A percentile compares a stretch with the other conserved stretches of the same genome.
phyloP scores from a whole-genome alignment of 257 asterid species.

The Nicotiana undulata region DNA sequence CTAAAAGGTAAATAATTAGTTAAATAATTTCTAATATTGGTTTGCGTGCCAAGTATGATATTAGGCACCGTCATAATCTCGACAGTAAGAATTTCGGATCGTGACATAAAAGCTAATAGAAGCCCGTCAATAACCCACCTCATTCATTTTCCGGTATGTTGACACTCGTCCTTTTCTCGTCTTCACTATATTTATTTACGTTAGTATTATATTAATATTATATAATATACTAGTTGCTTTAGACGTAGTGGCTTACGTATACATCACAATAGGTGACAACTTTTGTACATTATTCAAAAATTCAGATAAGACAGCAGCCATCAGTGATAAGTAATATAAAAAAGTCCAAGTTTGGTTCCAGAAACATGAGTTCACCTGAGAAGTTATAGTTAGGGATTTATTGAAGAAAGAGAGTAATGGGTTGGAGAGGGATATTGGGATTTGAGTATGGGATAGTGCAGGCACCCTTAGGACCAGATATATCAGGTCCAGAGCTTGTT shows the following conservation, averaged over 20 bases:
- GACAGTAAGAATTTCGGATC: too few species aligned
- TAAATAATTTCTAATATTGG: too few species aligned
- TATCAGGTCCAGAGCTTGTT: constrained; percentile 75
- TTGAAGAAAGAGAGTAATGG: constrained; percentile 33
- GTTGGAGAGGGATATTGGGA: constrained; percentile 78
- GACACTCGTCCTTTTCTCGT: background rate
- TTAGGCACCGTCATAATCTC: too few species aligned
- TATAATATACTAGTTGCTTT: too few species aligned
- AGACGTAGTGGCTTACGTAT: constrained; percentile 6
- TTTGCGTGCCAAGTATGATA: too few species aligned
- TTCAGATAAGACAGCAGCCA: background rate
- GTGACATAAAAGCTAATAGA: too few species aligned
- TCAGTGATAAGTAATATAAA: background rate
- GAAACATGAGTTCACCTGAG: background rate
- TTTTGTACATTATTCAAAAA: background rate
- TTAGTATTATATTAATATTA: too few species aligned
- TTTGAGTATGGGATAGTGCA: constrained; percentile 83
- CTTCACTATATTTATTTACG: background rate
- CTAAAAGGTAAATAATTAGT: too few species aligned
- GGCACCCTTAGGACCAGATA: constrained; percentile 88
- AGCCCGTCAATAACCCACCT: background rate
- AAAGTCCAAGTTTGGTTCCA: background rate
- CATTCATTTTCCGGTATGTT: background rate
- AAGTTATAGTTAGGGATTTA: too few species aligned
- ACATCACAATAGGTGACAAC: background rate